Conservation (phyloP, 2,329 filamentous ascomycete genomes). For the Rachicladosporium sp. region DNA sequence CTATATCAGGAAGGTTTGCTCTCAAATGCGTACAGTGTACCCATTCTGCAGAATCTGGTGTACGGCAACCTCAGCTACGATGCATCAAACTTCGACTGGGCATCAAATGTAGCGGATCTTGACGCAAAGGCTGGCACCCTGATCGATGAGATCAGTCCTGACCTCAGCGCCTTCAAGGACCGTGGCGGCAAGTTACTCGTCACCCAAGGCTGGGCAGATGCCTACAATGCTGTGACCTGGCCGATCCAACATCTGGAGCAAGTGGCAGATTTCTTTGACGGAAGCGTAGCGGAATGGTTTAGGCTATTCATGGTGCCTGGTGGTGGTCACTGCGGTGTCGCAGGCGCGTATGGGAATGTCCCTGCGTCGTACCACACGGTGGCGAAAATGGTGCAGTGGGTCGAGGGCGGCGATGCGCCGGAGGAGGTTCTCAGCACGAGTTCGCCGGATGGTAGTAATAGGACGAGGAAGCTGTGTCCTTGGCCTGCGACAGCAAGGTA, state of each 20-base stretch:
- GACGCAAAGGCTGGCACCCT: slow-evolving; percentile 21
- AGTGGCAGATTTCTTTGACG: slow-evolving; percentile 15
- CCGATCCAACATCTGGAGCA: slow-evolving; percentile 18
- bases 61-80: slow-evolving; percentile 28
- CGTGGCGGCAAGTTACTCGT: slow-evolving; percentile 27
- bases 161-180: slow-evolving; percentile 21
- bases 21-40: slow-evolving; percentile 24
- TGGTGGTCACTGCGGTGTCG: slow-evolving; percentile 25
- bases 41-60: slow-evolving; percentile 32
- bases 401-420: slow-evolving; percentile 21
- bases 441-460: slow-evolving; percentile 19
- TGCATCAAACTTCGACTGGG: slow-evolving; percentile 26
- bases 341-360: slow-evolving; percentile 21
- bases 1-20: slow-evolving; percentile 24
- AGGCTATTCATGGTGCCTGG: slow-evolving; percentile 29
- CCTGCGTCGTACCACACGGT: slow-evolving; percentile 18
- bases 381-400: slow-evolving; percentile 17
- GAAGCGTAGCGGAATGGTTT: slow-evolving; percentile 21
- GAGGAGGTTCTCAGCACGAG: slow-evolving; percentile 19
- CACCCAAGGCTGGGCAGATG: slow-evolving; percentile 21
- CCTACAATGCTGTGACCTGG: slow-evolving; percentile 23
- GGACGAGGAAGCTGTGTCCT: slow-evolving; percentile 24
- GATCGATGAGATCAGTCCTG: slow-evolving; percentile 27
- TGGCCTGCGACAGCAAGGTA: slow-evolving; percentile 22
- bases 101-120: slow-evolving; percentile 22